Evolutionary conservation across 306 rosid genomes (phyloP).

Genomic region (Mimosa bimucronata): DNA sequence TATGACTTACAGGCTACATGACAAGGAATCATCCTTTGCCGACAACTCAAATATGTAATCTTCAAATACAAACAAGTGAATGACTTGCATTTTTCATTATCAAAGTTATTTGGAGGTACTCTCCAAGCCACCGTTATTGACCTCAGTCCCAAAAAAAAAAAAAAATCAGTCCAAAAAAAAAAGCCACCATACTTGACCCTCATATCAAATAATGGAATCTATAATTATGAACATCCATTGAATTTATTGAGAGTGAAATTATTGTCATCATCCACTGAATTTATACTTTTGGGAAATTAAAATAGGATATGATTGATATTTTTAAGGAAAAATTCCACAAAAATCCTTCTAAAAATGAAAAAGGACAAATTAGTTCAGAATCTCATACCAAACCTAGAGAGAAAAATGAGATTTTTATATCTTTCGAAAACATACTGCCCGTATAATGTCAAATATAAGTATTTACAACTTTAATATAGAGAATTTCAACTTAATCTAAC

Average conservation of each 20-base stretch:
- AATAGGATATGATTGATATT: neutral
- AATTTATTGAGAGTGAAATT: neutral
- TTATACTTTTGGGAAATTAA: neutral
- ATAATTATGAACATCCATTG: neutral
- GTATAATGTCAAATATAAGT: no score
- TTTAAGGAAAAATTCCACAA: no score
- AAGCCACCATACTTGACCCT: neutral
- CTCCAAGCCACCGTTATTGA: neutral
- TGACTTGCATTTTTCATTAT: neutral
- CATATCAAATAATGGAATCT: neutral
- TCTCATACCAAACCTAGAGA: no score
- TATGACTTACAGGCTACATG: neutral
- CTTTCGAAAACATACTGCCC: no score
- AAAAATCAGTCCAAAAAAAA: no score
- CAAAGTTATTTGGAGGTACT: neutral
- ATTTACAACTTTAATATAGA: no score
- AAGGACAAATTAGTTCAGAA: no score
- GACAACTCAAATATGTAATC: neutral
- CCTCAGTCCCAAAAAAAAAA: no score
- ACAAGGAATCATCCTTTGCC: neutral
- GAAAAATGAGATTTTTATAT: no score
- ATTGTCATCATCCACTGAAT: neutral
- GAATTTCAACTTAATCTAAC: no score
- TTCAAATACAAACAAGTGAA: neutral
- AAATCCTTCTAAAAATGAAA: no score